Evolutionary conservation across 2,329 filamentous ascomycete species (phyloP), one percentile per base, ranked within the genome.

Genomic region (Ilyonectria sp.): DNA sequence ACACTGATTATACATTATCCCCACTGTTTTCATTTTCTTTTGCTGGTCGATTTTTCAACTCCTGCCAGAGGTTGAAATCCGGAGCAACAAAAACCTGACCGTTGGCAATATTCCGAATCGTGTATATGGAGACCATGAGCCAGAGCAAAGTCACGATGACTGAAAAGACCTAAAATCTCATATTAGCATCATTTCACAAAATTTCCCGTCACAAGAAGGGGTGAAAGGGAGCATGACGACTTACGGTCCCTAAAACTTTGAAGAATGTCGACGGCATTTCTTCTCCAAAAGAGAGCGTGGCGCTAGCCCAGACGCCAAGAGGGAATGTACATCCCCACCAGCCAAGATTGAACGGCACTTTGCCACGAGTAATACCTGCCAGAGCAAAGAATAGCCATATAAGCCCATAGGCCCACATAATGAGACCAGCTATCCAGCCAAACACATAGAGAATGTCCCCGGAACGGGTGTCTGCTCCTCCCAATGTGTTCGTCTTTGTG

Each of bases 371-470:
- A 49, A 81, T 76, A 23, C 72, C 74, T 15, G 74, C 70, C 31
- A 79, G 19, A 3, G 80, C 79, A 65, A 81, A 78, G 46, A 72
- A 68, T 2, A 82, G 70, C 80, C 79, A 82, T 43, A 74, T 74
- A 3, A 81, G 65, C 1, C 76, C 78, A 23, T 77, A 76, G 0
- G 76, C 79, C 80, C 80, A 82, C 69, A 82, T 75, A 19, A 79
- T 31, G 15, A 81, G 63, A 6, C 74, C 76, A 4, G 70, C 62
- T 11, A 81, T 60, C 21, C 86, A 78, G 1, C 90, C 89, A 0
- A 87, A 53, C 2, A 86, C 79, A 69, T 91, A 91, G 8, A 90
- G 81, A 9, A 90, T 82, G 3, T 86, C 80, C 0, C 89, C 89
- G 1, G 86, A 79, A 46, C 5, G n/a, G 43, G 43, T 46, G 17